phyloP scores from a whole-genome alignment of 192 early-diverging fungal species.

The Coemansia sp. region DNA sequence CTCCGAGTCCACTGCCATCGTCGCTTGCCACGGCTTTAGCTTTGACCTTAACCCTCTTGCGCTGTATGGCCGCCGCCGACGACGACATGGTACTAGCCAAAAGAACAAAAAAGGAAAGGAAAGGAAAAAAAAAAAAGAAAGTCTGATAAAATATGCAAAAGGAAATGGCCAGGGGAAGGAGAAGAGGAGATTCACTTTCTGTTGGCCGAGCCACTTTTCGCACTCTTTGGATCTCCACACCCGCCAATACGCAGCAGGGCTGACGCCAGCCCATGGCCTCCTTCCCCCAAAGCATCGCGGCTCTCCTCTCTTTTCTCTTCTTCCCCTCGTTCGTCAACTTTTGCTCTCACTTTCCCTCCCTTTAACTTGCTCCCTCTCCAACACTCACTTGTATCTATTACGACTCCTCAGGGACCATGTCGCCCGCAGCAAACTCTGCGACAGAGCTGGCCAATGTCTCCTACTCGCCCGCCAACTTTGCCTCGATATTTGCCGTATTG shows the following conservation, averaged over 20 bases:
- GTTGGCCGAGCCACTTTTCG: neutral
- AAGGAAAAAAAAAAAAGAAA: neutral
- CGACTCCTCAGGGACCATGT: constrained; percentile 22
- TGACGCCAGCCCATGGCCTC: neutral
- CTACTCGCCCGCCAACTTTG: constrained; percentile 48
- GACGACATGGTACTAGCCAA: constrained; percentile 9
- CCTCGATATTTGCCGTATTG: constrained; percentile 39
- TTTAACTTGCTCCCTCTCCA: neutral
- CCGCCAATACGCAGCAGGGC: neutral
- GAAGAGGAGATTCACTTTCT: neutral
- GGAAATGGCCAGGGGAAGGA: neutral
- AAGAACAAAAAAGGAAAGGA: neutral
- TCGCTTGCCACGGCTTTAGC: neutral
- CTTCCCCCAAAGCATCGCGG: neutral
- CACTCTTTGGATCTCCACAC: neutral
- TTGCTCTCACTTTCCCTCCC: neutral
- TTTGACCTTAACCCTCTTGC: neutral
- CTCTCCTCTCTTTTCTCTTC: constrained; percentile 3
- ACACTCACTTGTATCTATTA: neutral
- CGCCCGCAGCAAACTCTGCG: constrained; percentile 34
- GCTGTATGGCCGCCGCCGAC: neutral
- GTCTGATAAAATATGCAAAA: neutral
- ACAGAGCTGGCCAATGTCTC: constrained; percentile 30
- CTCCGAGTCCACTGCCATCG: neutral
- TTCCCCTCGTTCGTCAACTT: neutral